A percentile compares a stretch with the other conserved stretches of the same genome.
These are phyloP conservation scores for Nannochloris sp. DNA, from an alignment of 139 green algal species.

Conservation along the genomic window DNA sequence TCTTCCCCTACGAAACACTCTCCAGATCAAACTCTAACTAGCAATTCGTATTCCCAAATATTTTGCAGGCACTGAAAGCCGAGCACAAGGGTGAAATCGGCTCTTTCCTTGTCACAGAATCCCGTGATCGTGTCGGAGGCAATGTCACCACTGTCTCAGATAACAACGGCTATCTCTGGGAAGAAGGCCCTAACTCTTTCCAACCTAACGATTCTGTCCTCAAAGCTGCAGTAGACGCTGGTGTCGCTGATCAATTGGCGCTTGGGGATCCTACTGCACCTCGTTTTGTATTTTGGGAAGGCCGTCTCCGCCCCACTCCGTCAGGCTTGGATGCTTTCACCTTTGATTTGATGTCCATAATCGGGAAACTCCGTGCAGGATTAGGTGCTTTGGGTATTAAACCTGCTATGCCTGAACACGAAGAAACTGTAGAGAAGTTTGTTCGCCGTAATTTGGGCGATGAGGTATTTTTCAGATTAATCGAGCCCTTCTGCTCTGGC, in stretches of 20 bases:
- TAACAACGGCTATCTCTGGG: slow-evolving; percentile 83
- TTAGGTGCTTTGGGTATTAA: slow-evolving; percentile 86
- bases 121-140: slow-evolving; percentile 88
- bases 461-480: slow-evolving; percentile 93
- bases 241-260: slow-evolving; percentile 75
- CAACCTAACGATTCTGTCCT: slow-evolving; percentile 94
- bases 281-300: slow-evolving; percentile 94
- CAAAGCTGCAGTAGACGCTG: slow-evolving; percentile 81
- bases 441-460: slow-evolving; percentile 90
- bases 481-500: slow-evolving; percentile 98
- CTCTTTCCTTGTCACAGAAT: slow-evolving; percentile 89
- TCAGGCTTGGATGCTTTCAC: slow-evolving; percentile 77
- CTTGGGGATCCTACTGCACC: slow-evolving; percentile 87
- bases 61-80: slow-evolving; percentile 49
- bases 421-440: slow-evolving; percentile 97
- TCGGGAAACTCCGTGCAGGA: slow-evolving; percentile 90
- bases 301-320: slow-evolving; percentile 77
- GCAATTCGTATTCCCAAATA: no score
- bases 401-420: slow-evolving; percentile 51
- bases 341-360: slow-evolving; percentile 85
- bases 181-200: slow-evolving; percentile 98
- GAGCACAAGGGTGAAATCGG: slow-evolving; percentile 43
- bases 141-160: slow-evolving; percentile 88
- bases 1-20: not conserved
- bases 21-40: not conserved